A percentile compares a stretch with the other conserved stretches of the same genome.
Conservation (phyloP, 2,329 filamentous ascomycete genomes). For the Grosmannia serpens region DNA sequence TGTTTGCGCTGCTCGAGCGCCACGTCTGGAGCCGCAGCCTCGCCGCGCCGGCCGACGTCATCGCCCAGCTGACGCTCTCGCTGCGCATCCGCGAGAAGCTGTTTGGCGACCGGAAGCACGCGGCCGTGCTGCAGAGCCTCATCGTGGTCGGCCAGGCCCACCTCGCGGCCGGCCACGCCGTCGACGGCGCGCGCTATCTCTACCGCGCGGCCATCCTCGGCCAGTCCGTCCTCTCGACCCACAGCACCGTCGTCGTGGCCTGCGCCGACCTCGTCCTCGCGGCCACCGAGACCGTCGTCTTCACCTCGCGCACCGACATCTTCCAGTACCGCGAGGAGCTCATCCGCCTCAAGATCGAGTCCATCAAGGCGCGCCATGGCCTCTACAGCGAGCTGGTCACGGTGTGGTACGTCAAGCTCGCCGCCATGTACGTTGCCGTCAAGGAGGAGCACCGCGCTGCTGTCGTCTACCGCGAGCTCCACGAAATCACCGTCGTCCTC, state of each 20-base stretch:
- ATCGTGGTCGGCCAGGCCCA: conserved; percentile 25
- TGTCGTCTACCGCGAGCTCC: conserved; percentile 21
- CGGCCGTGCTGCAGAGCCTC: conserved; percentile 23
- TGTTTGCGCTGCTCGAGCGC: conserved; percentile 24
- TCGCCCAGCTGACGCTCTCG: conserved; percentile 21
- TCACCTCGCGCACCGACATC: conserved; percentile 23
- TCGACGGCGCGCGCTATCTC: conserved; percentile 21
- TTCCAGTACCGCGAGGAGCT: conserved; percentile 25
- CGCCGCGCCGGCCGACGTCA: conserved; percentile 12
- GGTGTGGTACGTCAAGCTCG: conserved; percentile 23
- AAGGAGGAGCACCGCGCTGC: conserved; percentile 23
- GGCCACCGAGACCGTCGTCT: conserved; percentile 22
- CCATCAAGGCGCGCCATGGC: conserved; percentile 24
- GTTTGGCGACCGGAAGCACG: conserved; percentile 22
- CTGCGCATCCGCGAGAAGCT: conserved; percentile 23
- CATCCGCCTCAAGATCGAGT: conserved; percentile 25
- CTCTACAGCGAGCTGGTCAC: conserved; percentile 23
- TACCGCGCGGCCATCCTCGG: conserved; percentile 24
- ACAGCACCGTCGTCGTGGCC: conserved; percentile 20
- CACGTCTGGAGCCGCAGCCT: conserved; percentile 15
- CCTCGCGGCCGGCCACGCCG: conserved; percentile 13
- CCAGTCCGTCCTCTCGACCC: conserved; percentile 20
- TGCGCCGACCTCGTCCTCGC: conserved; percentile 25
- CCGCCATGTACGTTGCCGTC: conserved; percentile 24
- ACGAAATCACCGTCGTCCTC: conserved; percentile 20